phyloP scores from a whole-genome alignment of 371 early-diverging fungal genomes.

The Spiromyces aspiralis region DNA sequence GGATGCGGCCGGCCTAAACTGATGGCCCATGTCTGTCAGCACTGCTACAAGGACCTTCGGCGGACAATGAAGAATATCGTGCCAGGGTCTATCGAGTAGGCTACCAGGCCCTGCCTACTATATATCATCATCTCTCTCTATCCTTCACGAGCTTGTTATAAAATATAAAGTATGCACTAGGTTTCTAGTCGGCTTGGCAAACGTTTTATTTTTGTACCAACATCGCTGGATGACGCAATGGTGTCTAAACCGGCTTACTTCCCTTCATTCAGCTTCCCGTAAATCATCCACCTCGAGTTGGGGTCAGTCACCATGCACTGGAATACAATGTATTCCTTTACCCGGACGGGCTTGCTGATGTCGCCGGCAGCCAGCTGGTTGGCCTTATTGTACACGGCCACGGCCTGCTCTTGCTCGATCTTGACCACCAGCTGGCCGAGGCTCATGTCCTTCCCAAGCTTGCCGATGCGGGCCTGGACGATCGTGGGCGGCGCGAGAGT shows the following conservation, averaged over 20 bases:
- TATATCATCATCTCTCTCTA: no score
- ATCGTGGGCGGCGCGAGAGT: slow-evolving; percentile 39
- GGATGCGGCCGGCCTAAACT: slow-evolving; percentile 57
- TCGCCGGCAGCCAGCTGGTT: slow-evolving; percentile 37
- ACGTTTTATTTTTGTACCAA: no score
- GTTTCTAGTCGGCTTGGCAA: no score
- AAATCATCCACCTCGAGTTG: slow-evolving; percentile 47
- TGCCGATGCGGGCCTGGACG: slow-evolving; percentile 45
- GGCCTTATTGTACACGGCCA: slow-evolving; percentile 42
- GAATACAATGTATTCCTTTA: slow-evolving; percentile 52
- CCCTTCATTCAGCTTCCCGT: slow-evolving; percentile 44
- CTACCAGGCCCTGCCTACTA: no score
- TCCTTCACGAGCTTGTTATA: no score
- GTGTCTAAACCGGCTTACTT: no score
- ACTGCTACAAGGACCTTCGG: slow-evolving; percentile 53
- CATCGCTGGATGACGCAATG: no score
- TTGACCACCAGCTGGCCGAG: slow-evolving; percentile 44
- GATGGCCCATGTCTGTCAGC: slow-evolving; percentile 54
- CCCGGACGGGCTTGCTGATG: slow-evolving; percentile 36
- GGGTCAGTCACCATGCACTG: slow-evolving; percentile 47
- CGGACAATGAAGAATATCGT: slow-evolving; percentile 13
- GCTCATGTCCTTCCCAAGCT: slow-evolving; percentile 22
- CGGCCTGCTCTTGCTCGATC: slow-evolving; percentile 50
- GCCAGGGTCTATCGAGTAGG: no score
- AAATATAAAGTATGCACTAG: neutral